Evolutionary conservation across 2,329 filamentous ascomycete genomes (phyloP).

Genomic region (Emergomyces orientalis): DNA sequence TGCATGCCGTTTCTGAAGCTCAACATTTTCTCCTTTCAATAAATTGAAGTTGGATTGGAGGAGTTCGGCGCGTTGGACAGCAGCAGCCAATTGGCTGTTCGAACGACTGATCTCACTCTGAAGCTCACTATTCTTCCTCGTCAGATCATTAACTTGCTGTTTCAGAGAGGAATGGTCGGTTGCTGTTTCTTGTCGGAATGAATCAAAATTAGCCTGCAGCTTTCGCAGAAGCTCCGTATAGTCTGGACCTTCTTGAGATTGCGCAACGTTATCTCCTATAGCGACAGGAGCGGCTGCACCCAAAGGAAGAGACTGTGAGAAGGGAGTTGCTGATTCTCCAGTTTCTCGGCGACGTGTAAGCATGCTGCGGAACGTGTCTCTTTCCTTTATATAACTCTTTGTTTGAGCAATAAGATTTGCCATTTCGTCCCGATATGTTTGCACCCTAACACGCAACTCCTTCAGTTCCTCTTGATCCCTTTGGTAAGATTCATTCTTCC

Average conservation of each 20-base stretch:
- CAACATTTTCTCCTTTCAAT: constrained; percentile 72
- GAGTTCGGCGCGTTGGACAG: constrained; percentile 78
- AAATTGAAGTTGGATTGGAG: constrained; percentile 79
- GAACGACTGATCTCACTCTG: constrained; percentile 73
- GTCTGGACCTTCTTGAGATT: constrained; percentile 53
- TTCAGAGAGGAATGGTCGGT: constrained; percentile 74
- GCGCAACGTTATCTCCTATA: constrained; percentile 37
- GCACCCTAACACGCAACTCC: constrained; percentile 60
- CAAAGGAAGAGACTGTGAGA: constrained; percentile 62
- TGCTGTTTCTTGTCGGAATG: constrained; percentile 74
- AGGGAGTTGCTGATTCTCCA: constrained; percentile 52
- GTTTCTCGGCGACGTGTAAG: constrained; percentile 65
- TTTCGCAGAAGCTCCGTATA: constrained; percentile 74
- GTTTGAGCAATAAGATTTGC: constrained; percentile 71
- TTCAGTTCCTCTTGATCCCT: constrained; percentile 61
- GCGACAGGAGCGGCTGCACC: constrained; percentile 40
- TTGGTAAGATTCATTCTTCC: constrained; percentile 45
- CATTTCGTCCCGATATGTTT: constrained; percentile 76
- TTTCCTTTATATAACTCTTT: constrained; percentile 88
- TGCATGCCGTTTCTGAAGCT: constrained; percentile 75
- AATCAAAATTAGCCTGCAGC: constrained; percentile 80
- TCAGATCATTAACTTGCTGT: constrained; percentile 71
- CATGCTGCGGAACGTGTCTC: constrained; percentile 95
- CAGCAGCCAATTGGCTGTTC: constrained; percentile 70
- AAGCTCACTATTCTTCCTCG: constrained; percentile 69